Evolutionary conservation across 2,329 filamentous ascomycete species (phyloP), one percentile per base, ranked within the genome.

Genomic region (Paecilomyces formosus): DNA sequence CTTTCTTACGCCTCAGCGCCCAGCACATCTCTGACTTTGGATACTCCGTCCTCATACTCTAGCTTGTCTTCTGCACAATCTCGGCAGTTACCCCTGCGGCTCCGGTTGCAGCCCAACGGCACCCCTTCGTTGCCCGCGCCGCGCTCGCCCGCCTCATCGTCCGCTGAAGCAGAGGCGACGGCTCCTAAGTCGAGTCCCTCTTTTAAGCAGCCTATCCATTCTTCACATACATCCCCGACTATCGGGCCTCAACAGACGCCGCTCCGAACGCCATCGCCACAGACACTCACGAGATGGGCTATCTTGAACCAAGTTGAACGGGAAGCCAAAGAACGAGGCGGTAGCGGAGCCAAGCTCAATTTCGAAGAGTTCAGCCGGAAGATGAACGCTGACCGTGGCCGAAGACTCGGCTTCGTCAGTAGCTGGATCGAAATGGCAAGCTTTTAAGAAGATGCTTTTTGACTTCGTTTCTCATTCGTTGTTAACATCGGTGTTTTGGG

Each of bases 371-470:
- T 97, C 73, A 86, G 90, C 66, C 78, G 78, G 45, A 86, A 88
- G 55, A 90, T 94, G 77, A 84, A 85, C 65, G 80, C 80, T n/a
- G 82, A 86, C 62, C 83, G 87, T 63, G 84, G 85, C 24, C 85
- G 85, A 68, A 77, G 87, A 56, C 80, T 92, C 61, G 89, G 90
- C 64, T 93, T 96, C 73, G 80, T 97, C 53, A 90, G 90, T 60
- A 90, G 85, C 66, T 97, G 93, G 93, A 90, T 97, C 73, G 92
- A 97, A 63, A 81, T 85, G 81, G 83, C 83, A 66, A 79, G 80
- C 70, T 84, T 86, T 69, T 85, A 70, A 61, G 22, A 50, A 3
- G 7, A 26, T 9, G n/a, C 11, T 9, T 31, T 31, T 31, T 11
- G 30, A 31, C 30, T 12, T 31, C 8, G 8, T 31, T 31, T 31